Evolutionary conservation across 495 filamentous ascomycete species (phyloP), one percentile per base, ranked within the genome.

Genomic region (Xylaria telfairii): DNA sequence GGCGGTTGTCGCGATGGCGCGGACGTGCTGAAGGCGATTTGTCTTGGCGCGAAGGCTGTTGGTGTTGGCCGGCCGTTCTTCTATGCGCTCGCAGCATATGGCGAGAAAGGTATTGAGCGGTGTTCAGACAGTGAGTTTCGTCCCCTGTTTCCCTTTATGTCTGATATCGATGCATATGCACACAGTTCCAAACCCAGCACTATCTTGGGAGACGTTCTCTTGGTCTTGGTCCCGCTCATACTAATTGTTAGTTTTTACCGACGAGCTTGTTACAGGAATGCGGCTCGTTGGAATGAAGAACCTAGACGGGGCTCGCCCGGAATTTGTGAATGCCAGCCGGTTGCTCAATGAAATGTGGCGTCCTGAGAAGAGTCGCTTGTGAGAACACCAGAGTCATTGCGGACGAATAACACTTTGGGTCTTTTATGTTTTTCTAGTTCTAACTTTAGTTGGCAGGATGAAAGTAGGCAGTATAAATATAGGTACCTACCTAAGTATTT

Each of bases 21-120:
- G 0, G 93, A 97, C 80, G 94, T 97, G 69, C 87, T 96, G 69
- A 97, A 96, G 81, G 93, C 93, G 10, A 83, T 96, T 0, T 94
- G 93, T 71, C 82, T 97, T 1, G 93, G 93, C 26, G 93, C 93
- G 2, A 94, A 85, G 76, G 93, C 92, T 9, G 92, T 96, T 1
- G 93, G 93, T 46, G 93, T 97, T 69, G 93, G 93, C 0, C 83
- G 93, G 19, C 93, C 93, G 1, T 96, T 97, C 84, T 81, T 96
- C 71, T 97, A 89, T 76, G 93, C 93, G 39, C 94, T 96, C 89
- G 90, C 86, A 39, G 86, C 93, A 6, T 97, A 97, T 78, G 93
- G 93, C 0, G 82, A 91, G 59, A 84, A 87, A 10, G 93, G 93
- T 54, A 92, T 96, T n/a, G 88, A 93, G 28, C 65, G 74, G 49